Evolutionary conservation across 129 eudicot genomes (phyloP), one percentile per base, ranked within the genome.

Genomic region (Flaveria linearis): DNA sequence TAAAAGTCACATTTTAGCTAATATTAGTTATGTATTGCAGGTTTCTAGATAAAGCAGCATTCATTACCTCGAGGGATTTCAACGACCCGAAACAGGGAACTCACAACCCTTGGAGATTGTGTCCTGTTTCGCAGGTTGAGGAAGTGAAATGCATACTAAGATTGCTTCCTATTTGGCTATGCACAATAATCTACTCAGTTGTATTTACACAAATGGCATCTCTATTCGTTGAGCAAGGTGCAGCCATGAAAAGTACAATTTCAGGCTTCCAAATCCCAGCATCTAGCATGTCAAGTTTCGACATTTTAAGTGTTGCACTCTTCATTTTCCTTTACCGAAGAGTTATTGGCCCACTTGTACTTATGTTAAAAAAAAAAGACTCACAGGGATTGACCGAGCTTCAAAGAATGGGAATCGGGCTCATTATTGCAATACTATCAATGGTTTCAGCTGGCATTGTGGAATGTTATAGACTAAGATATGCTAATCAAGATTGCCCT

Each of bases 121-220:
- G 96, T 76, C 90, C 98, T 15, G 51, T 91, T 30, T 82, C 96
- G 18, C 98, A 91, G 80, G 96, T 94, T 11, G 98, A 94, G 46
- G 98, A 94, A 81, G 98, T 94, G 72, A 94, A 94, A 80, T 88
- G 96, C 87, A 89, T 94, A 42, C 69, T 94, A 57, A 82, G 97
- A 68, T 80, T 94, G 39, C 91, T 94, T 14, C 98, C 98, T 28
- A 94, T 94, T 69, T 94, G 98, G 98, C 80, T 91, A n/a, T 91
- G 97, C 92, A 91, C 97, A 57, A 94, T 94, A 71, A 78, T 94
- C 52, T 94, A 91, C 84, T 91, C 96, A 0, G 97, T 91, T 3
- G 97, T 94, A 2, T 94, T 91, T 70, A 91, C 97, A 18, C 97
- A 94, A 58, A 94, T 94, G 98, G 97, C 98, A 33, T 91, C 98